phyloP scores from a whole-genome alignment of 768 basidiomycete species.

The Boletus edulis region DNA sequence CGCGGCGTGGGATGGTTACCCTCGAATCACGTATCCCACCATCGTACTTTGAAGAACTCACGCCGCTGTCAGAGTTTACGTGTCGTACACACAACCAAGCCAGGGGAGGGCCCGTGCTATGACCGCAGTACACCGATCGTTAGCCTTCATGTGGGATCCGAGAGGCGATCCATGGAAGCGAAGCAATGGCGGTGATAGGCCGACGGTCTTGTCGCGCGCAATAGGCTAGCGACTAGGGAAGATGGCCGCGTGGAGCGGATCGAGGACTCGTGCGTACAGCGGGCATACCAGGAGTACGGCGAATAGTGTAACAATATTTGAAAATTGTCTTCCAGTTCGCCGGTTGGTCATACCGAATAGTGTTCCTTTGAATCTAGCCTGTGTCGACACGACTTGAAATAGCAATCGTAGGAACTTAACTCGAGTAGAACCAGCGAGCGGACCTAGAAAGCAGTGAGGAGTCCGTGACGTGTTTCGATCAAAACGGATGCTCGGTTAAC shows the following conservation, averaged over 20 bases:
- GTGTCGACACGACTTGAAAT: conserved; percentile 10
- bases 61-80: conserved; percentile 32
- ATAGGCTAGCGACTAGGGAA: conserved; percentile 16
- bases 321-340: conserved; percentile 1
- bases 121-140: conserved; percentile 11
- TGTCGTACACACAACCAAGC: conserved; percentile 12
- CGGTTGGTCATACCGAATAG: conserved; percentile 7
- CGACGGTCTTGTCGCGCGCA: conserved; percentile 6
- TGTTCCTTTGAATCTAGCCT: conserved; percentile 8
- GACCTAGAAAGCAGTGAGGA: conserved; percentile 4
- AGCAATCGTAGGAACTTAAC: conserved; percentile 3
- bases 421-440: conserved; percentile 7
- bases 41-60: conserved; percentile 15
- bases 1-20: conserved; percentile 21
- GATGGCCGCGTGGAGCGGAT: conserved; percentile 18
- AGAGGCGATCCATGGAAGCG: conserved; percentile 18
- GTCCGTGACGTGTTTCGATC: conserved; percentile 11
- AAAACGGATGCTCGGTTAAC: conserved; percentile 1
- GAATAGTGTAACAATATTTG: background rate
- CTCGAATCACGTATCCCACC: conserved; percentile 27
- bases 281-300: conserved; percentile 5
- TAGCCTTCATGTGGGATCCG: conserved; percentile 4
- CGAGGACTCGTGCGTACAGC: conserved; percentile 6
- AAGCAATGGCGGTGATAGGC: conserved; percentile 29
- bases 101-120: conserved; percentile 2